Evolutionary conservation across 805 yeast genomes (phyloP), one percentile per base, ranked within the genome.

Genomic region (Kurtzmaniella cleridarum): DNA sequence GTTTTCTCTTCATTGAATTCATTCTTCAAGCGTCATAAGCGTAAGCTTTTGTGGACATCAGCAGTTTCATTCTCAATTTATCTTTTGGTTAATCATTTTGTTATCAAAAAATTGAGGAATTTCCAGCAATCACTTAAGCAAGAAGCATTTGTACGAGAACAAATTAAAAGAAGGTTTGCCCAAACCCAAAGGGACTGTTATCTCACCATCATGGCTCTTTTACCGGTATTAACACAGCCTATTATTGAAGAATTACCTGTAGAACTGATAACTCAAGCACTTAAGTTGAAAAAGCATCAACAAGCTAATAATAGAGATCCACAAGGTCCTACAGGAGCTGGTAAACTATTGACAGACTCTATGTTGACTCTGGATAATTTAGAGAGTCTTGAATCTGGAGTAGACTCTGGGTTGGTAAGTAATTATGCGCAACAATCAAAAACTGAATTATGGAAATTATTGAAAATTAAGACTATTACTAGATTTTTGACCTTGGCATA

Each of bases 171-270:
- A 49, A 67, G 97, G 41, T 91, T 89, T 52, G 79, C 84, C 36
- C 96, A 89, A 65, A 91, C 96, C 9, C 97, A 90, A 54, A 81
- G 81, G 49, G 98, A 91, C 60, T 86, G 96, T 34, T 72, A 84
- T 38, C 79, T 79, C 64, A 91, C 97, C 0, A 78, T 90, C 38
- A 69, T 85, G 55, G 90, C 95, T 3, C 70, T 91, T 44, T 67
- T 86, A 35, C 95, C 96, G 1, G 86, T 87, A 3, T 65, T 90
- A 32, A 71, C 81, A 5, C 73, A 73, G 24, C 87, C 85, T 12
- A 73, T 87, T 6, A 60, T 80, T 41, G 76, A 73, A 15, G 67
- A 67, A 39, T 66, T 82, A 44, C 81, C 85, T 5, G 90, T 85
- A 16, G 95, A 88, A 51, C 66, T 71, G 36, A 79, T 84, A 45